Conservation (phyloP, 2,329 filamentous ascomycete species). For the Monilinia vaccinii-corymbosi region DNA sequence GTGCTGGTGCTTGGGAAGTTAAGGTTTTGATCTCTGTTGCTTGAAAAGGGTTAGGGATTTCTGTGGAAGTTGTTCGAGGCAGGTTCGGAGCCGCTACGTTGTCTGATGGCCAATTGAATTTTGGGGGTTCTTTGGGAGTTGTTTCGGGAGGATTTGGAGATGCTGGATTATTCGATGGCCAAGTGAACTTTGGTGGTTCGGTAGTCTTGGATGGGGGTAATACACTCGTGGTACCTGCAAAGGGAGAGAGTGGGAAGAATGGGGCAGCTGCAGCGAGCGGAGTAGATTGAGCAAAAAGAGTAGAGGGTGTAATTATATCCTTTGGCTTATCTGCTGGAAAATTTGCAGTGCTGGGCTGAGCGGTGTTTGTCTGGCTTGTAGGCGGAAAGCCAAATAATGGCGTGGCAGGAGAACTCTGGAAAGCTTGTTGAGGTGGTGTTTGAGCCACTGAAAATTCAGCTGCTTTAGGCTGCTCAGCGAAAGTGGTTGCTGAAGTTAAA, state of each 20-base stretch:
- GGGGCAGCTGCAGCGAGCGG: background rate
- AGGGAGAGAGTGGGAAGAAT: background rate
- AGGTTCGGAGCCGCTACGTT: background rate
- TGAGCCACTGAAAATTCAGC: background rate
- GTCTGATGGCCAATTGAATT: constrained; percentile 1
- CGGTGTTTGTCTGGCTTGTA: background rate
- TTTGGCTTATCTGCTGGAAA: background rate
- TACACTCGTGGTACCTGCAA: background rate
- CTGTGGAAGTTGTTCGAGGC: background rate
- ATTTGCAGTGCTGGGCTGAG: background rate
- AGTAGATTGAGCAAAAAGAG: background rate
- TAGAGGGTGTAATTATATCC: background rate
- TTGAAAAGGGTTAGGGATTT: background rate
- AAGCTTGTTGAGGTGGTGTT: background rate
- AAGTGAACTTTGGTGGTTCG: background rate
- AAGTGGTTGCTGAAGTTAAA: background rate
- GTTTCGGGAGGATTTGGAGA: background rate
- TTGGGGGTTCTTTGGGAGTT: background rate
- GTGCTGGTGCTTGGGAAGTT: background rate
- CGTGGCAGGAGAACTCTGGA: background rate
- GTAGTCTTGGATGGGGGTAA: background rate
- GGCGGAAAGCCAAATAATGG: background rate
- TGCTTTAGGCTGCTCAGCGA: background rate
- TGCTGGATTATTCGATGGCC: background rate
- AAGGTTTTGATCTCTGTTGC: background rate